A percentile compares a stretch with the other conserved stretches of the same genome.
Evolutionary conservation across 2,329 filamentous ascomycete species (phyloP).

Genomic region (Microdochium bolleyi): DNA sequence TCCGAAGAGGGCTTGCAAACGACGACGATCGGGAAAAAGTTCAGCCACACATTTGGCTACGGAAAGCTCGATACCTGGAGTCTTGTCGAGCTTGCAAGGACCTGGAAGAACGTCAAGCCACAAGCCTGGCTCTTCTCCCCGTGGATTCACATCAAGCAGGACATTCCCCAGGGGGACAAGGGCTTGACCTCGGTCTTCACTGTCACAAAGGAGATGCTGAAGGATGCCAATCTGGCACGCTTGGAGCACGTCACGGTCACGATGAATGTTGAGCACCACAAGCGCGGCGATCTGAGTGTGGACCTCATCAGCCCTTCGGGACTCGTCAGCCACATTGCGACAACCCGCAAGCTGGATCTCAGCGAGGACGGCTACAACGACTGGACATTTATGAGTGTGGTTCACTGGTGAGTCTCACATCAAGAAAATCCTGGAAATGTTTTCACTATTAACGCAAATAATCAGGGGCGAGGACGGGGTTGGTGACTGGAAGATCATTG

Average conservation of each 20-base stretch:
- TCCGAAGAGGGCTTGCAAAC: conserved; percentile 71
- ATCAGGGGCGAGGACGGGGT: conserved; percentile 76
- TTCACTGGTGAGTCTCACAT: conserved; percentile 65
- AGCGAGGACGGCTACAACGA: conserved; percentile 68
- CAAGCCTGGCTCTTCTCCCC: conserved; percentile 93
- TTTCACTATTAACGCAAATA: conserved; percentile 18
- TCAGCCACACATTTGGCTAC: conserved; percentile 91
- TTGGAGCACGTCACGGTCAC: conserved; percentile 94
- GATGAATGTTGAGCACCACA: conserved; percentile 88
- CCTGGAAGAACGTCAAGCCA: conserved; percentile 82
- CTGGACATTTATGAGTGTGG: conserved; percentile 99
- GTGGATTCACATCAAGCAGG: conserved; percentile 82
- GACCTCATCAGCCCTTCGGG: conserved; percentile 81
- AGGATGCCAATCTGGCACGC: conserved; percentile 73
- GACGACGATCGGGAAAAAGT: conserved; percentile 74
- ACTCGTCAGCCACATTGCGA: conserved; percentile 76
- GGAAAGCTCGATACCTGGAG: conserved; percentile 88
- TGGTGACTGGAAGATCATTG: conserved; percentile 84
- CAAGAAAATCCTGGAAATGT: background rate
- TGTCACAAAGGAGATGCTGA: conserved; percentile 73
- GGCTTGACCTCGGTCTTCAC: conserved; percentile 76
- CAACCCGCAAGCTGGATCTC: conserved; percentile 62
- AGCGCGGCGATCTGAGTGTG: conserved; percentile 85
- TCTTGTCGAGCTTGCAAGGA: conserved; percentile 78
- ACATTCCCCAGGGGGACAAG: conserved; percentile 75